Base-by-base conservation (phyloP, 495 filamentous ascomycete genomes). In the Elasticomyces elasticus region DNA sequence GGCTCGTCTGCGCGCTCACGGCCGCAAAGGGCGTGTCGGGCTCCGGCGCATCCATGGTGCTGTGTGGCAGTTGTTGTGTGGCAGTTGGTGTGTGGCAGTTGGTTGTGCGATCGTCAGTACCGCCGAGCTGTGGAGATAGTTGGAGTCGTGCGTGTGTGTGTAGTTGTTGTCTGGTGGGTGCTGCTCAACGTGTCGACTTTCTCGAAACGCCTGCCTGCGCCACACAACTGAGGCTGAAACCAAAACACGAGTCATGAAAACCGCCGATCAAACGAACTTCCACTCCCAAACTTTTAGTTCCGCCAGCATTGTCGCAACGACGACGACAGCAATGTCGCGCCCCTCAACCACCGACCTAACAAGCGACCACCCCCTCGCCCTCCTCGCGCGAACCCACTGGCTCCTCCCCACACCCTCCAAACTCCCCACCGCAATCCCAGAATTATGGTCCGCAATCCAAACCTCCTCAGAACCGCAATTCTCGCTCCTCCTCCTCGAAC, bases 371-470 rank as follows among this genome's bases (percentile, higher is more conserved):
- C 77, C 81, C 62, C 94, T 89, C 77, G 84, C 85, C 62, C 79
- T 83, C 63, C 74, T 95, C 54, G 94, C 92, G 50, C 79, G 82
- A 59, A 79, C 84, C 62, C 76, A 94, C 69, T 99, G 92, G 92
- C 73, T 91, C 54, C 83, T 82, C 67, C 68, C 69, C 4, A 67
- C 71, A 10, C 71, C 81, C 56, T 70, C 69, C 55, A 94, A 85
- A 73, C 83, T 87, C 63, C 92, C 87, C 73, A 80, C 83, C 33
- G 86, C 90, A 50, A 73, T 97, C 71, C 77, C 78, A 58, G 86
- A 91, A 59, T 83, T 99, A 38, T 99, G 92, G 87, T 89, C 92
- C 70, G 75, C 80, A 17, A 70, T 99, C 54, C 89, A 97, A 67
- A 79, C 81, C 58, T 82, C 88, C 46, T 74, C 73, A 40, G 96